A percentile compares a stretch with the other conserved stretches of the same genome.
These are phyloP conservation scores for Hypoxylon sp. DNA, from an alignment of 2,329 filamentous ascomycete genomes.

Conservation along the genomic window DNA sequence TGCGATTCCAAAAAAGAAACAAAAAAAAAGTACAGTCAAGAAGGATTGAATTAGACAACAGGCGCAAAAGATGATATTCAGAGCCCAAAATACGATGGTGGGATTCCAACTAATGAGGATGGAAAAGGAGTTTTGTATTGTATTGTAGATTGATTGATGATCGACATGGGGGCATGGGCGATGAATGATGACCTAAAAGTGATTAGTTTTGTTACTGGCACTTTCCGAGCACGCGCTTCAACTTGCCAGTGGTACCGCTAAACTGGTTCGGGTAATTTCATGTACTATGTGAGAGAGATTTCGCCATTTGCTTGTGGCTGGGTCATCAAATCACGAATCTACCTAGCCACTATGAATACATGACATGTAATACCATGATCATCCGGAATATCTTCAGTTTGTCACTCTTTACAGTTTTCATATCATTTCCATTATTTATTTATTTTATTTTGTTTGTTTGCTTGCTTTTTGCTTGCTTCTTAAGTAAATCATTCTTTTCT, in stretches of 20 bases:
- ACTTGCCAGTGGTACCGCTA: slow-evolving; percentile 15
- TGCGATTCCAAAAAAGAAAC: not conserved
- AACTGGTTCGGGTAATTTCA: slow-evolving; percentile 22
- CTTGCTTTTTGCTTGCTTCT: too few relatives aligned
- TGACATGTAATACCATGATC: too few relatives aligned
- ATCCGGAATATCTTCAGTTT: too few relatives aligned
- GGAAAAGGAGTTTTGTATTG: slow-evolving; percentile 31
- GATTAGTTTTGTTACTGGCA: slow-evolving; percentile 19
- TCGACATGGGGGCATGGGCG: slow-evolving; percentile 12
- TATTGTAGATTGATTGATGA: slow-evolving; percentile 17
- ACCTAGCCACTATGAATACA: slow-evolving; percentile 1
- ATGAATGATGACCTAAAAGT: slow-evolving; percentile 18
- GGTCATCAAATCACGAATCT: slow-evolving; percentile 10
- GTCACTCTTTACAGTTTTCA: too few relatives aligned
- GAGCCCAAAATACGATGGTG: slow-evolving; percentile 25
- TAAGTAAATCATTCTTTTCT: too few relatives aligned
- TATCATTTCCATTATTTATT: too few relatives aligned
- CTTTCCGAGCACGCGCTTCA: slow-evolving; percentile 24
- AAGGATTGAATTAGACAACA: slow-evolving; percentile 4
- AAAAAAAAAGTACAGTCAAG: slow-evolving; percentile 7
- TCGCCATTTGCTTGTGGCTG: slow-evolving; percentile 19
- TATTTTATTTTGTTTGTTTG: too few relatives aligned
- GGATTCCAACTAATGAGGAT: slow-evolving; percentile 17
- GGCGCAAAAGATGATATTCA: slow-evolving; percentile 12
- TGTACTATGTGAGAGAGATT: too few relatives aligned